Conservation (phyloP, 768 basidiomycete genomes). For the Lactarius tabidus region DNA sequence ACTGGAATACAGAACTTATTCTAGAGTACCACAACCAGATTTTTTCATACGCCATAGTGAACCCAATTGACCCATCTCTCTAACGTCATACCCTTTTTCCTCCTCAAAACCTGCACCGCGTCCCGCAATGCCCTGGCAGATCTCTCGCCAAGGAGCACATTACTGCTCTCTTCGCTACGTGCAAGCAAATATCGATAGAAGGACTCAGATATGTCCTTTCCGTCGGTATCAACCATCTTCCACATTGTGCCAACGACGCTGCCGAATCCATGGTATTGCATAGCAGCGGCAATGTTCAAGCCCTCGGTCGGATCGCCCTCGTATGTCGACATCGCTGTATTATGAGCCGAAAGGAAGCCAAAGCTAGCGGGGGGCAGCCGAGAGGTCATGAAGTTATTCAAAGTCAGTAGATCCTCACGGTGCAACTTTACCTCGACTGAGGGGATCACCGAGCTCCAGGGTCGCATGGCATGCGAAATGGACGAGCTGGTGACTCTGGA, state of each 20-base stretch:
- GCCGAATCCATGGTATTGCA: slow-evolving; percentile 22
- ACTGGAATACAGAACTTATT: no score
- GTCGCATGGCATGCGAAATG: slow-evolving; percentile 6
- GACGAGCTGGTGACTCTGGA: not conserved
- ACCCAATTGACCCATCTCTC: slow-evolving; percentile 18
- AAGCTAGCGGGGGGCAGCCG: slow-evolving; percentile 12
- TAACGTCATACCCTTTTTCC: not conserved
- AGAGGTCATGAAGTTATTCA: slow-evolving; percentile 1
- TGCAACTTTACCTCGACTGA: slow-evolving; percentile 1
- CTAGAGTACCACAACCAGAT: not conserved
- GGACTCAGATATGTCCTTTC: not conserved
- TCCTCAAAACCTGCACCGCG: slow-evolving; percentile 5
- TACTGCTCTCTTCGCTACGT: not conserved
- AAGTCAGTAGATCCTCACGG: not conserved
- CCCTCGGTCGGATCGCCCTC: slow-evolving; percentile 11
- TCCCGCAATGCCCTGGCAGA: not conserved
- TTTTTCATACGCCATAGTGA: slow-evolving; percentile 11
- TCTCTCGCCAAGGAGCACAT: not conserved
- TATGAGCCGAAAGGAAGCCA: slow-evolving; percentile 11
- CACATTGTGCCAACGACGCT: slow-evolving; percentile 25
- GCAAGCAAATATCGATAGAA: slow-evolving; percentile 10
- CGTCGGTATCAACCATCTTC: slow-evolving; percentile 20
- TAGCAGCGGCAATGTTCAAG: slow-evolving; percentile 14
- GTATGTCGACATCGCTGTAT: not conserved
- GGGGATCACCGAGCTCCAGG: not conserved